Evolutionary conservation across 2,329 filamentous ascomycete species (phyloP).

Genomic region (Ophiosphaerella narmari): DNA sequence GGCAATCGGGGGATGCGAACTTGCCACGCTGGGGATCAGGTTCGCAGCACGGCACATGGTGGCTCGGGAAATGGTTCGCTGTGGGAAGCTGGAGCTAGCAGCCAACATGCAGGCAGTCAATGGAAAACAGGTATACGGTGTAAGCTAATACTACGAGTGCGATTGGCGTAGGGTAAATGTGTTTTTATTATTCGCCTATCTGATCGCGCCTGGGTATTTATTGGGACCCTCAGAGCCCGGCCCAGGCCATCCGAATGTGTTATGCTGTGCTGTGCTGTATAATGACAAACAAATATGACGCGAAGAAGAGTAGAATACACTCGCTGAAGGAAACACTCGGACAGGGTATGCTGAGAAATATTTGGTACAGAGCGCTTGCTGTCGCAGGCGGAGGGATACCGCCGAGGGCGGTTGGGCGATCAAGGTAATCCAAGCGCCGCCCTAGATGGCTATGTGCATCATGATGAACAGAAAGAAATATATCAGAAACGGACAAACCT

Average conservation of each 20-base stretch:
- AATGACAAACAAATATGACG: slow-evolving; percentile 20
- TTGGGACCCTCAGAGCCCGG: neutral
- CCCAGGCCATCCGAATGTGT: neutral
- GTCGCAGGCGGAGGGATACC: slow-evolving; percentile 20
- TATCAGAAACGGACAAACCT: neutral
- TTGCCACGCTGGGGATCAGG: slow-evolving; percentile 2
- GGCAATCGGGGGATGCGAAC: neutral
- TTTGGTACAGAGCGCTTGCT: slow-evolving; percentile 32
- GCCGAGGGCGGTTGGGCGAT: slow-evolving; percentile 14
- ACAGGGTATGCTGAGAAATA: slow-evolving; percentile 20
- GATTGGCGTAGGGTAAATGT: neutral
- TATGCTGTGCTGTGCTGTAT: slow-evolving; percentile 12
- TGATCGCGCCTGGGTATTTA: slow-evolving; percentile 1
- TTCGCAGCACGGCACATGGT: slow-evolving; percentile 1
- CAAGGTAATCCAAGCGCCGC: neutral
- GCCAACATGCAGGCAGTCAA: too few species aligned
- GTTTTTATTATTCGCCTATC: slow-evolving; percentile 17
- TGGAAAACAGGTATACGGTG: too few species aligned
- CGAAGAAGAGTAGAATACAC: slow-evolving; percentile 12
- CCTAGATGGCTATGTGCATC: neutral
- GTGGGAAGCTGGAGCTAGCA: too few species aligned
- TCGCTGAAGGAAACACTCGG: slow-evolving; percentile 18
- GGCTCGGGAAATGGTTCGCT: too few species aligned
- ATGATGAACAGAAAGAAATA: slow-evolving; percentile 2
- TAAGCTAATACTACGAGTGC: too few species aligned